Evolutionary conservation across 495 filamentous ascomycete genomes (phyloP).

Genomic region (Aspergillus cristatus): DNA sequence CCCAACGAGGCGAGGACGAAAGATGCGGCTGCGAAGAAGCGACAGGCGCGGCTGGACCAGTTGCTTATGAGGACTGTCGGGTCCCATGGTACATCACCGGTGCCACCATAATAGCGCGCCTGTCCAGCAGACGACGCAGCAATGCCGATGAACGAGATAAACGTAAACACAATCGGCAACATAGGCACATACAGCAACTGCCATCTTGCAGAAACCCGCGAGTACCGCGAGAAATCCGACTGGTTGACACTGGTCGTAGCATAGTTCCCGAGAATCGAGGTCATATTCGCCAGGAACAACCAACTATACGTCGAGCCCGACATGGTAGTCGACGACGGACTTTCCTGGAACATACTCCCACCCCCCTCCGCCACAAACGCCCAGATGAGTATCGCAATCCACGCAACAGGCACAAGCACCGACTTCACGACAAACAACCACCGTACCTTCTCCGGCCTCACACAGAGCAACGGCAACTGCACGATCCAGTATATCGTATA

Average conservation of each 20-base stretch:
- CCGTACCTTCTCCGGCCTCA: slow-evolving; percentile 36
- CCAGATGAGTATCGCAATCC: slow-evolving; percentile 42
- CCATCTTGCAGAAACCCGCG: slow-evolving; percentile 32
- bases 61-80: slow-evolving; percentile 34
- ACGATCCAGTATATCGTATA: slow-evolving; percentile 50
- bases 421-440: slow-evolving; percentile 39
- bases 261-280: slow-evolving; percentile 36
- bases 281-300: slow-evolving; percentile 36
- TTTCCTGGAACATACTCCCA: slow-evolving; percentile 24
- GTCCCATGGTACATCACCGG: slow-evolving; percentile 32
- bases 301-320: slow-evolving; percentile 32
- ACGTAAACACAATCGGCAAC: slow-evolving; percentile 40
- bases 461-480: slow-evolving; percentile 38
- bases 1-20: slow-evolving; percentile 39
- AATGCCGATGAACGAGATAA: slow-evolving; percentile 42
- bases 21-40: slow-evolving; percentile 41
- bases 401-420: slow-evolving; percentile 35
- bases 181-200: slow-evolving; percentile 40
- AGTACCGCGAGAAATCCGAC: slow-evolving; percentile 42
- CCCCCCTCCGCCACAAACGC: slow-evolving; percentile 32
- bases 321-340: slow-evolving; percentile 14
- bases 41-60: slow-evolving; percentile 41
- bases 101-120: slow-evolving; percentile 24
- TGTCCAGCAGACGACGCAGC: slow-evolving; percentile 37
- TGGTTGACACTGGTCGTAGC: slow-evolving; percentile 33